phyloP scores from a whole-genome alignment of 23 red algal genomes.

The Pyropia yezoensis region DNA sequence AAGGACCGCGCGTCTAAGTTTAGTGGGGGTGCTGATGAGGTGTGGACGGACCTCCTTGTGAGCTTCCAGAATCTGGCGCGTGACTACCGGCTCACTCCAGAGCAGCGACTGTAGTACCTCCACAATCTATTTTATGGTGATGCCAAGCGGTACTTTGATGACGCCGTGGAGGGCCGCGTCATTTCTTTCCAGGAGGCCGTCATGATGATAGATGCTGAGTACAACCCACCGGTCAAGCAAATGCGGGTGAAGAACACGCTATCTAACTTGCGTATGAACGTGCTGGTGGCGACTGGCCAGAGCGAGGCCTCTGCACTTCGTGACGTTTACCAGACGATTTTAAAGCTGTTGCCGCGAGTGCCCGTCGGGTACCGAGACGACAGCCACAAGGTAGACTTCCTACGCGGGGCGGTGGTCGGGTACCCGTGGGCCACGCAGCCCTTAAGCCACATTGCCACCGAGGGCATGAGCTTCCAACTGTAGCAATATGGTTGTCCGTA shows the following conservation, averaged over 20 bases:
- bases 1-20: slow-evolving; percentile 6
- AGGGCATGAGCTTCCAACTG: background rate
- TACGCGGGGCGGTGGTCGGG: background rate
- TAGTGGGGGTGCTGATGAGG: slow-evolving; percentile 2
- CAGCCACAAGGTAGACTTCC: slow-evolving; percentile 2
- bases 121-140: slow-evolving; percentile 12
- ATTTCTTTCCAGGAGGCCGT: slow-evolving; percentile 11
- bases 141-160: slow-evolving; percentile 8
- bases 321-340: slow-evolving; percentile 9
- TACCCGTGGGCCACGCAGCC: background rate
- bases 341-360: background rate
- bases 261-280: background rate
- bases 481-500: too few relatives aligned
- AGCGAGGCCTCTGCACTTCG: background rate
- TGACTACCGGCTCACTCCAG: background rate
- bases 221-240: slow-evolving; percentile 12
- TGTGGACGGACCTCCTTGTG: background rate
- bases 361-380: background rate
- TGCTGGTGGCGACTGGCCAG: slow-evolving; percentile 1
- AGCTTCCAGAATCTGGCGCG: background rate
- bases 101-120: slow-evolving; percentile 9
- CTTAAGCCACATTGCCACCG: background rate
- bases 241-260: slow-evolving; percentile 11
- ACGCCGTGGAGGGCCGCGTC: background rate
- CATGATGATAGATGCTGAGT: slow-evolving; percentile 5